These are phyloP conservation scores for Fomitopsis betulina DNA, from an alignment of 1,284 basidiomycete species.

Conservation along the genomic window DNA sequence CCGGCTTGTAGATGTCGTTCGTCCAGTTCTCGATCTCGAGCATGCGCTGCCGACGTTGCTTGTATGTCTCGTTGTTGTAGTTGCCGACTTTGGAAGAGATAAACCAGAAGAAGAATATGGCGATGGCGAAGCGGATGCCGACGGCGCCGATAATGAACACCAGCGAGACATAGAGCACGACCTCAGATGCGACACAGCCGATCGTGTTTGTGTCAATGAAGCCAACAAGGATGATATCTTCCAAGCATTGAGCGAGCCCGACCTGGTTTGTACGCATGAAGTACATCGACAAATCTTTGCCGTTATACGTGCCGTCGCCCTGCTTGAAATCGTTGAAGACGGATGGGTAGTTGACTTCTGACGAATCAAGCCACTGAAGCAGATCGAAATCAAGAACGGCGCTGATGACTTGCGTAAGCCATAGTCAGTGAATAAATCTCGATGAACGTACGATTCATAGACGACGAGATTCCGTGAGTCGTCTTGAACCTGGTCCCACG, in stretches of 20 bases:
- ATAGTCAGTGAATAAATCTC: background rate
- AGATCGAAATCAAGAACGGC: slow-evolving; percentile 85
- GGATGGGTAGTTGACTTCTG: slow-evolving; percentile 77
- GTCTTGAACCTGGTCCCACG: slow-evolving; percentile 82
- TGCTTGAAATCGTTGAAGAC: slow-evolving; percentile 79
- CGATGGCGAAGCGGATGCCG: slow-evolving; percentile 93
- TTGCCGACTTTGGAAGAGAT: slow-evolving; percentile 91
- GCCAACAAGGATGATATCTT: slow-evolving; percentile 84
- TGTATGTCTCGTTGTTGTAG: slow-evolving; percentile 91
- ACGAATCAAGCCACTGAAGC: slow-evolving; percentile 77
- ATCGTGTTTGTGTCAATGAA: slow-evolving; percentile 94
- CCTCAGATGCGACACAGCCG: slow-evolving; percentile 92
- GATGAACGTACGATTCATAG: slow-evolving; percentile 73
- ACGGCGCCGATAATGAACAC: slow-evolving; percentile 98
- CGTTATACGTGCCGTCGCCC: slow-evolving; percentile 70
- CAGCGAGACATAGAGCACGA: slow-evolving; percentile 93
- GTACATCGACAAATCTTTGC: slow-evolving; percentile 83
- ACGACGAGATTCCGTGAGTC: slow-evolving; percentile 80
- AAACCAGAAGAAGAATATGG: slow-evolving; percentile 97
- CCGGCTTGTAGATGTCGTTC: slow-evolving; percentile 92
- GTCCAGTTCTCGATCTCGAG: slow-evolving; percentile 96
- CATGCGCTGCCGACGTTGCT: slow-evolving; percentile 89
- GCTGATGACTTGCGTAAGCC: slow-evolving; percentile 34
- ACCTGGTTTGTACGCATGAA: slow-evolving; percentile 66
- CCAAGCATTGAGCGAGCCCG: slow-evolving; percentile 75